Evolutionary conservation across 148 eudicot species (phyloP).

Genomic region (Spergularia marina): DNA sequence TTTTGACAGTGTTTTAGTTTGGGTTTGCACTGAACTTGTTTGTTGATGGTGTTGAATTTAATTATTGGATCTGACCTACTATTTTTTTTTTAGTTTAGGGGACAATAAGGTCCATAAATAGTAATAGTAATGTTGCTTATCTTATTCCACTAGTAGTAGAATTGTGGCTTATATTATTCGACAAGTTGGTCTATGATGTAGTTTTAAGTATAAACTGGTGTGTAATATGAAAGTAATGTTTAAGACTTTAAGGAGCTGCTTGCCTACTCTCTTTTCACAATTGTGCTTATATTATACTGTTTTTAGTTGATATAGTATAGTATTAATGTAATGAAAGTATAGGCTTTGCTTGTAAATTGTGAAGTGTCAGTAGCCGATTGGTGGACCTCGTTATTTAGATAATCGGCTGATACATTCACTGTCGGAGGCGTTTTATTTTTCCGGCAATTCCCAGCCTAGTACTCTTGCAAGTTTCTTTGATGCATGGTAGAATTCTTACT

Average conservation of each 20-base stretch:
- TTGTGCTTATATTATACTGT: background rate
- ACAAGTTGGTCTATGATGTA: background rate
- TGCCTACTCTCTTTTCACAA: background rate
- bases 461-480: background rate
- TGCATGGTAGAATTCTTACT: background rate
- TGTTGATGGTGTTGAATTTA: background rate
- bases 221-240: background rate
- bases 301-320: background rate
- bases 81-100: background rate
- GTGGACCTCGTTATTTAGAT: background rate
- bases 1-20: conserved; percentile 12
- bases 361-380: background rate
- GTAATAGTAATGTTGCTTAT: background rate
- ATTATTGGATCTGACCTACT: conserved; percentile 11
- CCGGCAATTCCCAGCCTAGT: background rate
- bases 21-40: conserved; percentile 4
- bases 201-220: background rate
- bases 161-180: background rate
- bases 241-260: background rate
- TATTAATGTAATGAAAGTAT: background rate
- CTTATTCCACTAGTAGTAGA: background rate
- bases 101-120: background rate
- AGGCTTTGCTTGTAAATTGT: background rate
- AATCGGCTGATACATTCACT: background rate
- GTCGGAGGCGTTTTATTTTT: background rate